These are phyloP conservation scores for Lantana camara DNA, from an alignment of 257 asterid species.

Conservation along the genomic window DNA sequence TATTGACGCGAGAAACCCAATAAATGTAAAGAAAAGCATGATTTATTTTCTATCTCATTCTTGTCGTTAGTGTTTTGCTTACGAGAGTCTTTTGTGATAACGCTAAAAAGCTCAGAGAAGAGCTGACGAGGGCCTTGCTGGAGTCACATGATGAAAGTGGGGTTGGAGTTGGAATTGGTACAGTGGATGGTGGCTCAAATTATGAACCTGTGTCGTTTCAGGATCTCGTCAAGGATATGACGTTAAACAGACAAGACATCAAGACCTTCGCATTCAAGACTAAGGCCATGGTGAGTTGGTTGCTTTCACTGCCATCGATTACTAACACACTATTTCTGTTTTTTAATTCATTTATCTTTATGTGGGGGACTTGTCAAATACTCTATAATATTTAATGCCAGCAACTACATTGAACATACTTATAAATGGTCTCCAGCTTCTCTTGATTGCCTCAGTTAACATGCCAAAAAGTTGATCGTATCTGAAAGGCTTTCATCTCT, in stretches of 20 bases:
- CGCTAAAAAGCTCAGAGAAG: conserved; percentile 86
- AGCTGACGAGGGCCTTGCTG: conserved; percentile 74
- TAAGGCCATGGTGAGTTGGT: conserved; percentile 63
- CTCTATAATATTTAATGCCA: neutral
- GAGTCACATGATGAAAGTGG: conserved; percentile 51
- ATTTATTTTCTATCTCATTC: conserved; percentile 1
- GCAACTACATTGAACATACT: too few relatives aligned
- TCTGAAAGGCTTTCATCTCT: too few relatives aligned
- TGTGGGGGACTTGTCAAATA: neutral
- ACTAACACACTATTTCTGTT: neutral
- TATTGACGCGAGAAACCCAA: conserved; percentile 11
- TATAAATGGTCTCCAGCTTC: too few relatives aligned
- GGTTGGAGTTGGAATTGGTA: conserved; percentile 32
- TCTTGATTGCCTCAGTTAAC: too few relatives aligned
- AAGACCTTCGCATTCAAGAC: conserved; percentile 77
- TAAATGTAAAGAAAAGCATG: conserved; percentile 14
- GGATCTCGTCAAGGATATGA: conserved; percentile 78
- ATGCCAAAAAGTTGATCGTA: too few relatives aligned
- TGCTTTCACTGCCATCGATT: conserved; percentile 13
- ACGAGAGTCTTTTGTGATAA: conserved; percentile 25
- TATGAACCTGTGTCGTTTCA: conserved; percentile 53
- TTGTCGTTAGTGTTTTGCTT: conserved; percentile 23
- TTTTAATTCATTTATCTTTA: neutral
- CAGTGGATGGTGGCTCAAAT: conserved; percentile 33
- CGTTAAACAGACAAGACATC: conserved; percentile 67